phyloP scores from a whole-genome alignment of 2,329 filamentous ascomycete genomes.

The Trichophyton benhamiae region DNA sequence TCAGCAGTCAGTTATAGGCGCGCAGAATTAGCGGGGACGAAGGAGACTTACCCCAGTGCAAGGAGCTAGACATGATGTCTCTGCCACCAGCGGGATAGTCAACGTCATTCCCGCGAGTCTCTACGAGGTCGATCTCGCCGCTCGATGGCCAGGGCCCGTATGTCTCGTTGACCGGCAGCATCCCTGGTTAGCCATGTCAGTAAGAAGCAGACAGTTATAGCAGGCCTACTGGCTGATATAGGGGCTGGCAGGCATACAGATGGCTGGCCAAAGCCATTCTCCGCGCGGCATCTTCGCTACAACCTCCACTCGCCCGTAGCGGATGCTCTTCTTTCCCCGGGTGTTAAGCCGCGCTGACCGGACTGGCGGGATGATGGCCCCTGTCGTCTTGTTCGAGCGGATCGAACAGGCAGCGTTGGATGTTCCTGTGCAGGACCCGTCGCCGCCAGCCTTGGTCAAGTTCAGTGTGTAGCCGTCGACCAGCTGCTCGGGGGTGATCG shows the following conservation, averaged over 20 bases:
- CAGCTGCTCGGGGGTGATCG: conserved; percentile 19
- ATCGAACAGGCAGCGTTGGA: conserved; percentile 27
- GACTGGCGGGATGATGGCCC: conserved; percentile 40
- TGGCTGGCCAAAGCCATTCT: conserved; percentile 45
- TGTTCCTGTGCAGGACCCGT: conserved; percentile 33
- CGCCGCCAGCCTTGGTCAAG: conserved; percentile 24
- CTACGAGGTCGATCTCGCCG: conserved; percentile 45
- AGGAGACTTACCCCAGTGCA: conserved; percentile 15
- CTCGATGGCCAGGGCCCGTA: conserved; percentile 42
- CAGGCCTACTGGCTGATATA: neutral
- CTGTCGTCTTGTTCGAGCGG: conserved; percentile 33
- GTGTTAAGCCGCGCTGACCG: conserved; percentile 40
- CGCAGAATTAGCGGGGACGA: neutral
- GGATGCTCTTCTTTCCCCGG: conserved; percentile 36
- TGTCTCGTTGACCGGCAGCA: conserved; percentile 38
- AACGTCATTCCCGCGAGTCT: conserved; percentile 37
- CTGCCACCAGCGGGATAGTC: conserved; percentile 31
- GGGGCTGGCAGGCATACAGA: conserved; percentile 26
- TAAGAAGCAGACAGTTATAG: neutral
- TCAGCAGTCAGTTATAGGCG: neutral
- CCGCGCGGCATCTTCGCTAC: conserved; percentile 41
- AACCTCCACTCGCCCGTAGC: conserved; percentile 43
- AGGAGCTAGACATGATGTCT: conserved; percentile 28
- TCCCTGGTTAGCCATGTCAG: conserved; percentile 23
- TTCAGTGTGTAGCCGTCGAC: conserved; percentile 27